Evolutionary conservation across 148 eudicot genomes (phyloP).

Genomic region (Chenopodium berlandieri): DNA sequence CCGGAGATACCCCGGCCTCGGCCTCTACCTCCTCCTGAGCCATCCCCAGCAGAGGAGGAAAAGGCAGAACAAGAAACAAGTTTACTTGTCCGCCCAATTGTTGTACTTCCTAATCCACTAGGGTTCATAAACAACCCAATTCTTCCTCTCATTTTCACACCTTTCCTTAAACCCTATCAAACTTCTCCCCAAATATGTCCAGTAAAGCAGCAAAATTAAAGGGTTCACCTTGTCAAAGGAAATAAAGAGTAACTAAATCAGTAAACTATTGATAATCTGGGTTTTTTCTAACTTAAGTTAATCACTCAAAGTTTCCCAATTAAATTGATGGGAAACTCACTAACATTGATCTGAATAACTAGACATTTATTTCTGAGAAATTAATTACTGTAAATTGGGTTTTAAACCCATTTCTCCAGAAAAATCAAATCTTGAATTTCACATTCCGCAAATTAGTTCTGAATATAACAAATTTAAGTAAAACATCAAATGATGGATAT

Average conservation of each 20-base stretch:
- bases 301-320: no score
- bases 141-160: conserved; percentile 26
- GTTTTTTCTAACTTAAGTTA: no score
- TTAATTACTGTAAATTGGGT: background rate
- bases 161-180: background rate
- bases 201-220: no score
- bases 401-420: background rate
- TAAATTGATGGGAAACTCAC: no score
- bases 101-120: conserved; percentile 22
- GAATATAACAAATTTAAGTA: no score
- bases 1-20: conserved; percentile 41
- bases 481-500: background rate
- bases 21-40: conserved; percentile 37
- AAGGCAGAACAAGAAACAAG: conserved; percentile 34
- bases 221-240: no score
- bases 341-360: no score
- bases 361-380: no score
- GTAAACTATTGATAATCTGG: no score
- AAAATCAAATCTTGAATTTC: background rate
- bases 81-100: conserved; percentile 18
- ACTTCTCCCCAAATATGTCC: no score
- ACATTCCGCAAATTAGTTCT: background rate
- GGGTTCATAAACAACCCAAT: conserved; percentile 21
- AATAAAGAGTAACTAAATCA: no score
- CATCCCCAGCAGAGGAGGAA: conserved; percentile 48